These are phyloP conservation scores for Candolleomyces aberdarensis DNA, from an alignment of 768 basidiomycete species.

Conservation along the genomic window DNA sequence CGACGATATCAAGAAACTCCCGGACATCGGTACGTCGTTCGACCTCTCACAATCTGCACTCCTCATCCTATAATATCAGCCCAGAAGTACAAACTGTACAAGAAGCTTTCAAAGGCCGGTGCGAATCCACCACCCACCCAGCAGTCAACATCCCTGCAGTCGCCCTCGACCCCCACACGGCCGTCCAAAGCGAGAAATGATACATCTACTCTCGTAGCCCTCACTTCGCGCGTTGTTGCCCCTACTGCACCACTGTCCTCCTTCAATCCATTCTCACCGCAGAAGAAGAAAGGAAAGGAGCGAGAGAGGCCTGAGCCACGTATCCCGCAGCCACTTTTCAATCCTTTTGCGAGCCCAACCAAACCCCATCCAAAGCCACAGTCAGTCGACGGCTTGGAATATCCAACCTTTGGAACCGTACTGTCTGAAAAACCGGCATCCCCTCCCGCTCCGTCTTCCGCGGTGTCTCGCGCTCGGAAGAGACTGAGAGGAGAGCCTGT, in stretches of 20 bases:
- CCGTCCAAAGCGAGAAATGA: neutral
- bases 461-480: constrained; percentile 71
- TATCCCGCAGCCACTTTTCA: constrained; percentile 24
- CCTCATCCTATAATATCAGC: constrained; percentile 39
- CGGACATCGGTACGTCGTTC: constrained; percentile 54
- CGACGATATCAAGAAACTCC: constrained; percentile 65
- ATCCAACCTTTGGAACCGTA: constrained; percentile 35
- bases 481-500: constrained; percentile 80
- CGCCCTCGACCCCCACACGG: neutral
- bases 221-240: constrained; percentile 40
- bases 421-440: constrained; percentile 16
- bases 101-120: constrained; percentile 59
- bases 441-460: constrained; percentile 29
- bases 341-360: constrained; percentile 47
- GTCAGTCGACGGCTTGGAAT: constrained; percentile 26
- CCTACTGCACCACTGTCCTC: constrained; percentile 49
- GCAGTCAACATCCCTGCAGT: neutral
- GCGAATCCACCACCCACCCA: constrained; percentile 11
- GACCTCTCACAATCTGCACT: constrained; percentile 4
- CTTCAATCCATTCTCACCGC: constrained; percentile 79
- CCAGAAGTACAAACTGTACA: constrained; percentile 79
- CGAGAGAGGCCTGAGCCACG: constrained; percentile 15
- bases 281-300: constrained; percentile 47
- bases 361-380: constrained; percentile 25
- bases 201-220: neutral